Evolutionary conservation across 768 basidiomycete species (phyloP).

Genomic region (Suillus luteus): DNA sequence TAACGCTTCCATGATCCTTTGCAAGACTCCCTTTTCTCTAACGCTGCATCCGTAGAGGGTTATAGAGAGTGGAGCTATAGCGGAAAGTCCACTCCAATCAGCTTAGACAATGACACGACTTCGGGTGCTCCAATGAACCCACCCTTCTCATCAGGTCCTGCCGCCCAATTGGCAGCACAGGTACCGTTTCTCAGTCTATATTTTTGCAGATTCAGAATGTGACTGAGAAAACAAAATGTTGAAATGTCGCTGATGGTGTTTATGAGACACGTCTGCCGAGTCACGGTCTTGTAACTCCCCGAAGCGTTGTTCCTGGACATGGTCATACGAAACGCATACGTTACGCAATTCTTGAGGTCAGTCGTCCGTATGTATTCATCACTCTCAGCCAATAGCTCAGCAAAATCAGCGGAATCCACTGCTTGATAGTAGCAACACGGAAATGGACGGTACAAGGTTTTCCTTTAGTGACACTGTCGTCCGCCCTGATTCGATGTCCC

Average conservation of each 20-base stretch:
- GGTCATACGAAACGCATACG: constrained; percentile 70
- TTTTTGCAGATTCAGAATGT: constrained; percentile 13
- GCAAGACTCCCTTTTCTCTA: constrained; percentile 83
- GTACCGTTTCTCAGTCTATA: constrained; percentile 36
- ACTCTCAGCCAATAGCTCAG: not conserved
- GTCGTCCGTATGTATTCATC: constrained; percentile 6
- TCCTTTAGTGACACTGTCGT: too few species aligned
- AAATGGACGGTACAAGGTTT: constrained; percentile 59
- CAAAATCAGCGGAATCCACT: constrained; percentile 75
- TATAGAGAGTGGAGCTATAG: constrained; percentile 76
- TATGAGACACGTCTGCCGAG: constrained; percentile 77
- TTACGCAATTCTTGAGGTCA: constrained; percentile 82
- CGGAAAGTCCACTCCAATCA: constrained; percentile 55
- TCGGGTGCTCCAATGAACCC: constrained; percentile 31
- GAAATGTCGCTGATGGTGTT: constrained; percentile 57
- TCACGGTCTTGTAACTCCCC: constrained; percentile 83
- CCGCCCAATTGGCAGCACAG: constrained; percentile 58
- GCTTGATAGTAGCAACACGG: constrained; percentile 88
- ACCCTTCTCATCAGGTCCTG: constrained; percentile 68
- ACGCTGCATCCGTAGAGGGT: constrained; percentile 75
- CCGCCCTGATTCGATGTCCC: too few species aligned
- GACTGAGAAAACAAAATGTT: constrained; percentile 38
- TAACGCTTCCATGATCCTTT: constrained; percentile 90
- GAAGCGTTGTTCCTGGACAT: constrained; percentile 60
- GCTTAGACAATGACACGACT: constrained; percentile 16